Percentiles rank a stretch among this genome's conserved stretches.
Evolutionary conservation across 768 basidiomycete species (phyloP).

Genomic region (Amanita rubescens): DNA sequence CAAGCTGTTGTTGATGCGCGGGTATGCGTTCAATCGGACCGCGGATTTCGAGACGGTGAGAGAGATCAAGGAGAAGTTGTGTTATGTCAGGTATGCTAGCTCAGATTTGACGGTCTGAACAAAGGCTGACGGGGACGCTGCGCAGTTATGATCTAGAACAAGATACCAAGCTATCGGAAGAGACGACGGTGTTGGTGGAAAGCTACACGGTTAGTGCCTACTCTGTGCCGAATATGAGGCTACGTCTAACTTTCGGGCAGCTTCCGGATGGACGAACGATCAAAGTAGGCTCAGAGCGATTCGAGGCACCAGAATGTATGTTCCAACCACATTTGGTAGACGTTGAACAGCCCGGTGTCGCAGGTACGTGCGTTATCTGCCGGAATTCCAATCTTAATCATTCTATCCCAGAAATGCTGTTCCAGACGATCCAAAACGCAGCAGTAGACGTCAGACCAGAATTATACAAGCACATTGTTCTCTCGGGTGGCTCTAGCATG

Average conservation of each 20-base stretch:
- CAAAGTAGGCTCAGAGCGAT: slow-evolving; percentile 97
- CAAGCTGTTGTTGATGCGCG: slow-evolving; percentile 99
- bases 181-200: slow-evolving; percentile 94
- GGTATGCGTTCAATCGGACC: slow-evolving; percentile 99
- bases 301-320: slow-evolving; percentile 99
- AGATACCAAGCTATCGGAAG: slow-evolving; percentile 88
- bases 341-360: slow-evolving; percentile 92
- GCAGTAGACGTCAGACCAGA: slow-evolving; percentile 86
- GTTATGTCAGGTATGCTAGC: slow-evolving; percentile 79
- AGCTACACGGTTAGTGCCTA: slow-evolving; percentile 68
- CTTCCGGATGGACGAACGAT: slow-evolving; percentile 93
- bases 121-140: background rate
- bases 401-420: slow-evolving; percentile 72
- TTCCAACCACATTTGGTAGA: slow-evolving; percentile 99
- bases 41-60: slow-evolving; percentile 99
- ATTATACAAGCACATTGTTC: slow-evolving; percentile 95
- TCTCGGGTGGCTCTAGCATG: slow-evolving; percentile 98
- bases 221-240: too few species aligned
- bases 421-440: slow-evolving; percentile 89
- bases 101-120: background rate
- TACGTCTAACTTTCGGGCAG: slow-evolving; percentile 27
- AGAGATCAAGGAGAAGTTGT: slow-evolving; percentile 98
- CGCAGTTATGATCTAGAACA: slow-evolving; percentile 91
- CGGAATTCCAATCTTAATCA: background rate
- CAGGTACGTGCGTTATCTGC: slow-evolving; percentile 42